Conservation (phyloP, 1,284 basidiomycete genomes). For the Moesziomyces sp. region DNA sequence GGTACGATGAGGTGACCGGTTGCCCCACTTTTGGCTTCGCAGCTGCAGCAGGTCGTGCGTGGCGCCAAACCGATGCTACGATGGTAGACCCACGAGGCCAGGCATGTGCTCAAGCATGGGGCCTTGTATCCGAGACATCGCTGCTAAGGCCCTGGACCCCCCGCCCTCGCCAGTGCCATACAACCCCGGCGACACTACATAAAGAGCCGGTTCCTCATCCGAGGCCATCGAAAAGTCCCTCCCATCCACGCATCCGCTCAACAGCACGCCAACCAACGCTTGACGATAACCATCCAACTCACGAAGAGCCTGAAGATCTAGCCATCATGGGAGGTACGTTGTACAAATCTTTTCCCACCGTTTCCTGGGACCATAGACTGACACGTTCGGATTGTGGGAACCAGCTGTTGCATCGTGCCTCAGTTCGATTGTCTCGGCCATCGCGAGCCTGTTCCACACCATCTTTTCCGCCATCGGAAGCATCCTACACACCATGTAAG, state of each 20-base stretch:
- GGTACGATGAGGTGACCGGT: constrained; percentile 16
- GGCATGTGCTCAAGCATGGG: no score
- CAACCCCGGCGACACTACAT: no score
- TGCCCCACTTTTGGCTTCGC: constrained; percentile 3
- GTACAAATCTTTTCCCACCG: no score
- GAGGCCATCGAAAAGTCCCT: no score
- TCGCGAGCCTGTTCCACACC: constrained; percentile 44
- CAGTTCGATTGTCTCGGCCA: constrained; percentile 45
- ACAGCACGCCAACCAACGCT: no score
- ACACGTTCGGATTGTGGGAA: background rate
- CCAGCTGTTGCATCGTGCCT: constrained; percentile 54
- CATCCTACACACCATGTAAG: constrained; percentile 54
- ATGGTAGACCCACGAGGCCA: background rate
- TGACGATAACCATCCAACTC: no score
- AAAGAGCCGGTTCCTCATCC: no score
- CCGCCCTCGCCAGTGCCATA: no score
- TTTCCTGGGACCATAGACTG: no score
- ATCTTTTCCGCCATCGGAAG: constrained; percentile 51
- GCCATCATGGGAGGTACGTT: constrained; percentile 29
- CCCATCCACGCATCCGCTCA: background rate
- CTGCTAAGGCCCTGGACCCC: no score
- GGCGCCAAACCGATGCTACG: background rate
- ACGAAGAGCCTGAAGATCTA: background rate
- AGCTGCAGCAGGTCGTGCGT: no score
- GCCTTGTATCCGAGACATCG: no score